Evolutionary conservation across 2,329 filamentous ascomycete genomes (phyloP), one percentile per base, ranked within the genome.

Genomic region (Ceratocystis albifundus): DNA sequence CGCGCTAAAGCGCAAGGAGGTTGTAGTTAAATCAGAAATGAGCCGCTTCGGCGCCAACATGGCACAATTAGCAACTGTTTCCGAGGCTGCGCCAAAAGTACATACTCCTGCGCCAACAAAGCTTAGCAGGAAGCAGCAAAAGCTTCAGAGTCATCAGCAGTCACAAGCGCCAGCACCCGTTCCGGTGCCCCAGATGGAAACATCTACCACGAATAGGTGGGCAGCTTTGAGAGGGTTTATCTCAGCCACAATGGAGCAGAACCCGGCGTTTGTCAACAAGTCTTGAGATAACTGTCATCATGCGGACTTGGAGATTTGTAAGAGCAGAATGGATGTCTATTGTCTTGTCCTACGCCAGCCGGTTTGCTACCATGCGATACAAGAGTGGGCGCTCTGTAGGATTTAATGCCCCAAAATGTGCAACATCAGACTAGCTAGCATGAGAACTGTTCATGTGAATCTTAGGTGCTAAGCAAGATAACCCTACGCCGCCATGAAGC

Each of bases 221-320:
- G 88, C 88, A 36, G 90, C 90, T 17, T 74, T 97, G 75, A 84
- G 92, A 71, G 85, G 80, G 8, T 95, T 93, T 73, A 95, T 96
- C 64, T 87, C 89, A 1, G 82, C 86, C 53, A 96, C 90, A 0
- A 90, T 96, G 86, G 90, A 96, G 77, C 88, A 90, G 75, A 93
- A 93, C 71, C 84, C 88, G 15, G 89, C 88, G 2, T 96, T 96
- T 71, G 67, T 68, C 22, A 70, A 67, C 22, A 73, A 74, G 46
- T 63, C 65, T 36, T 67, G 66, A 69, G 68, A 48, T 41, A 22
- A 8, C 17, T 25, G 48, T 50, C n/a, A 20, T 22, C n/a, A 20
- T 50, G 0, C 12, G 48, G 17, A n/a, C n/a, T 25, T 2, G 2
- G n/a, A 50, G 4, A 22, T 22, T 50, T 20, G n/a, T 10, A 2